These are phyloP conservation scores for Penicillium sp. DNA, from an alignment of 2,329 filamentous ascomycete species.

Conservation along the genomic window DNA sequence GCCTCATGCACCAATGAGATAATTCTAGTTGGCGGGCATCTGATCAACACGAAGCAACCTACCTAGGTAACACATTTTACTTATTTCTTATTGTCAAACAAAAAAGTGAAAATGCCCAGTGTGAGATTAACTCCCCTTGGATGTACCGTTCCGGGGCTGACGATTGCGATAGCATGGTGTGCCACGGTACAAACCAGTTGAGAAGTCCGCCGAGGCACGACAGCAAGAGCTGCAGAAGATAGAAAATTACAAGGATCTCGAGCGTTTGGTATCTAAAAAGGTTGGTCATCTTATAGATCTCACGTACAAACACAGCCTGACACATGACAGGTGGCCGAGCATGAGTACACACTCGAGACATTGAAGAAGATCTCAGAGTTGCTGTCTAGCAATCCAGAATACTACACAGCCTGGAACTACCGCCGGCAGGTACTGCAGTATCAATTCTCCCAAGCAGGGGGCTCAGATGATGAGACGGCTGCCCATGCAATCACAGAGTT, in stretches of 20 bases:
- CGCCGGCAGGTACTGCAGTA: constrained; percentile 68
- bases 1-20: neutral
- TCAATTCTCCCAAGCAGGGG: constrained; percentile 47
- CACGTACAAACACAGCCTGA: constrained; percentile 11
- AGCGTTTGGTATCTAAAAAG: constrained; percentile 64
- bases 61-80: neutral
- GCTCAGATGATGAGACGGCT: constrained; percentile 33
- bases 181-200: constrained; percentile 61
- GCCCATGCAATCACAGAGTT: constrained; percentile 49
- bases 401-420: constrained; percentile 51
- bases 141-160: constrained; percentile 20
- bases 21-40: neutral
- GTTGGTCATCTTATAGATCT: constrained; percentile 44
- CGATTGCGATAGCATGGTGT: constrained; percentile 69
- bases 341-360: constrained; percentile 44
- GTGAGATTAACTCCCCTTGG: neutral
- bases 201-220: constrained; percentile 67
- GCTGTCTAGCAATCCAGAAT: constrained; percentile 47
- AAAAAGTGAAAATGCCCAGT: constrained; percentile 5
- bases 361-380: constrained; percentile 46
- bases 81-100: neutral
- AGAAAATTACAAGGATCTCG: constrained; percentile 68
- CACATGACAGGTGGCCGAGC: constrained; percentile 35
- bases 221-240: constrained; percentile 74
- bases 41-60: neutral